Conservation (phyloP, 2,329 filamentous ascomycete species). For the Verticillium tricorpus region DNA sequence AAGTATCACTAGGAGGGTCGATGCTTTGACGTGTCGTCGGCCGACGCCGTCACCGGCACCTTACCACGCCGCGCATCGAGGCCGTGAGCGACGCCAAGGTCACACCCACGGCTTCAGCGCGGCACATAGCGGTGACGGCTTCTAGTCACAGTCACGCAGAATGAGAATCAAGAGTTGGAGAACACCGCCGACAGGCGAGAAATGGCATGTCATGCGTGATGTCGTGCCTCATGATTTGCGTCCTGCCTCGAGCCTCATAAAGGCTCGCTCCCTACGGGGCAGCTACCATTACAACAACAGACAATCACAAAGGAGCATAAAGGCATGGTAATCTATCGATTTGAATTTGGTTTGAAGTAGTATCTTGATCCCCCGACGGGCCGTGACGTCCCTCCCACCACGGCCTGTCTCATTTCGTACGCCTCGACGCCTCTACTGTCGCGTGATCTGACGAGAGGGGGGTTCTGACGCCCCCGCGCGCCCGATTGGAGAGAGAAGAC, state of each 20-base stretch:
- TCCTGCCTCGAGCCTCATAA: background rate
- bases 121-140: too few relatives aligned
- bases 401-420: slow-evolving; percentile 26
- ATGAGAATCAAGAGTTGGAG: background rate
- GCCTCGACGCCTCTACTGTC: slow-evolving; percentile 37
- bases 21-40: background rate
- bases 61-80: background rate
- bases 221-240: background rate
- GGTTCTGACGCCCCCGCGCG: background rate
- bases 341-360: background rate
- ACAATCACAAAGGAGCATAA: slow-evolving; percentile 5
- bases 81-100: too few relatives aligned
- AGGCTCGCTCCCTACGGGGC: background rate
- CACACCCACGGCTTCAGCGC: background rate
- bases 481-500: slow-evolving; percentile 61
- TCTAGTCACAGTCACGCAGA: background rate
- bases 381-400: slow-evolving; percentile 61
- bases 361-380: slow-evolving; percentile 20
- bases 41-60: background rate
- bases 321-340: slow-evolving; percentile 7
- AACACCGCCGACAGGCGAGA: background rate
- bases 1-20: background rate
- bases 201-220: background rate
- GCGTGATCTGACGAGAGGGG: slow-evolving; percentile 24
- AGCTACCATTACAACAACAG: background rate